Evolutionary conservation across 176 grass and related monocot species (phyloP).

Genomic region (Oryza glumipatula): DNA sequence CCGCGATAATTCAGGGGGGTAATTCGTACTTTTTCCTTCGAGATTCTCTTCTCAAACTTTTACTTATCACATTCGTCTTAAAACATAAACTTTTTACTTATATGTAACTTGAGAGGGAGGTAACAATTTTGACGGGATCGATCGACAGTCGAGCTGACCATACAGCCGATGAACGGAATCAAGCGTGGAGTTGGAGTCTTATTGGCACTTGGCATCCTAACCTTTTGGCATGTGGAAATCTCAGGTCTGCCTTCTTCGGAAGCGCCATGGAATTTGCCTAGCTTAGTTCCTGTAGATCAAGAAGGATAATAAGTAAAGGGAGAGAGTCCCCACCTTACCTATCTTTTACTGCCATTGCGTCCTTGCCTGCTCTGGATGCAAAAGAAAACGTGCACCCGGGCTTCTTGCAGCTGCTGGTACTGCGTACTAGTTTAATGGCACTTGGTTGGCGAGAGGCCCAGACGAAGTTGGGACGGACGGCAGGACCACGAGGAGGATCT

Average conservation of each 20-base stretch:
- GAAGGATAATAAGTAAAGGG: not conserved
- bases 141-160: not conserved
- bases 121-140: not conserved
- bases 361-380: not conserved
- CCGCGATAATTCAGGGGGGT: too few relatives aligned
- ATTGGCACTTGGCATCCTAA: not conserved
- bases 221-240: not conserved
- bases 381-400: slow-evolving; percentile 39
- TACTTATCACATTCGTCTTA: too few relatives aligned
- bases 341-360: not conserved
- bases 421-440: not conserved
- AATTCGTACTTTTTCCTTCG: too few relatives aligned
- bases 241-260: not conserved
- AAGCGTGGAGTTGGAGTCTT: not conserved
- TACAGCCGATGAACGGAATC: not conserved
- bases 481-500: slow-evolving; percentile 46
- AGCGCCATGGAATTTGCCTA: slow-evolving; percentile 1
- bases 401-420: not conserved
- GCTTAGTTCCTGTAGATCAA: not conserved
- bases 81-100: too few relatives aligned
- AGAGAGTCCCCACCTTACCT: not conserved
- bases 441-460: slow-evolving; percentile 30
- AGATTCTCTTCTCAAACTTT: not conserved
- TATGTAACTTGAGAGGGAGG: too few relatives aligned
- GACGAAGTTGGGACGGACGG: not conserved